These are phyloP conservation scores for Pyrenochaeta sp. DNA, from an alignment of 2,329 filamentous ascomycete species.

Conservation along the genomic window DNA sequence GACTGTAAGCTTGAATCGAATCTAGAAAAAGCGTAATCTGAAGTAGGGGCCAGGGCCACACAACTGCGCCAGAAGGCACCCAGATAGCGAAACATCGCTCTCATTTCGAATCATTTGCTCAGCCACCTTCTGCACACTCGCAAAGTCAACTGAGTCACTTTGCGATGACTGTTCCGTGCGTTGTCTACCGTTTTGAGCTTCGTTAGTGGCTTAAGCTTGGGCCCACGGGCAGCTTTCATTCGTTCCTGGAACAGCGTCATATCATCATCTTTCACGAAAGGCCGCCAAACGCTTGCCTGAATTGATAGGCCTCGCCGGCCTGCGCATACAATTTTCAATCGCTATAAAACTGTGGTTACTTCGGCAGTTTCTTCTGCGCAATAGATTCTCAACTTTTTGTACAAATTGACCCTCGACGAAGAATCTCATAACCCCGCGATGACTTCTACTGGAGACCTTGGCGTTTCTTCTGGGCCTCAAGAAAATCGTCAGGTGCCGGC, in stretches of 20 bases:
- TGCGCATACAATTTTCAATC: constrained; percentile 3
- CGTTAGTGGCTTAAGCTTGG: constrained; percentile 24
- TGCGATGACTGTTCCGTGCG: constrained; percentile 20
- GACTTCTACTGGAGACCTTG: constrained; percentile 35
- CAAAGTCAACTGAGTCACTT: constrained; percentile 32
- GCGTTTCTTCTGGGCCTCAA: constrained; percentile 25
- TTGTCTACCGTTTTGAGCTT: constrained; percentile 1
- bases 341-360: constrained; percentile 1
- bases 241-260: constrained; percentile 41
- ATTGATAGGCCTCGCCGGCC: constrained; percentile 30
- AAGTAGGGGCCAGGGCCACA: neutral
- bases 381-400: constrained; percentile 2
- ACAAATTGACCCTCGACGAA: constrained; percentile 1
- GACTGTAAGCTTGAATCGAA: neutral
- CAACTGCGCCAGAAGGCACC: neutral
- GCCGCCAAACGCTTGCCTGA: constrained; percentile 17
- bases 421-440: constrained; percentile 40
- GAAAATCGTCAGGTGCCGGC: constrained; percentile 34
- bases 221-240: constrained; percentile 29
- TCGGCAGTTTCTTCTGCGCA: constrained; percentile 1
- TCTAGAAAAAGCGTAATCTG: neutral
- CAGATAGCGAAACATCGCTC: constrained; percentile 1
- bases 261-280: constrained; percentile 27
- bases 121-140: constrained; percentile 8
- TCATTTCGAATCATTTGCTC: constrained; percentile 40